Percentiles rank a stretch among this genome's conserved stretches.
These are phyloP conservation scores for Mycena alexandri DNA, from an alignment of 768 basidiomycete genomes.

Conservation along the genomic window DNA sequence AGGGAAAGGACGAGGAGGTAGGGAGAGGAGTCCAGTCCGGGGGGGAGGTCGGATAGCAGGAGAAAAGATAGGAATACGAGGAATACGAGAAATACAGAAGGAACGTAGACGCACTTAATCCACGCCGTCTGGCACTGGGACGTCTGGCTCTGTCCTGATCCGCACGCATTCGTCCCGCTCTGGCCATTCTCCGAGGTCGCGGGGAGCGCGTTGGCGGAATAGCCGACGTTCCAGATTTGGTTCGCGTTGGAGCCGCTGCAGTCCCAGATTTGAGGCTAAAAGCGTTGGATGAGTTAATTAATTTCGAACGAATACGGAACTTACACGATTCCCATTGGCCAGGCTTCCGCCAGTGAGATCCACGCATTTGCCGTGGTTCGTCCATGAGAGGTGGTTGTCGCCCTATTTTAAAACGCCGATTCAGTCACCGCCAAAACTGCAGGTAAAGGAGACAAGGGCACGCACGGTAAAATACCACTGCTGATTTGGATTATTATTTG, in stretches of 20 bases:
- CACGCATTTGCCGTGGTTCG: constrained; percentile 61
- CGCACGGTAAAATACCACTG: constrained; percentile 59
- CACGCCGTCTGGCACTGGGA: constrained; percentile 81
- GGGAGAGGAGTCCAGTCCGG: no score
- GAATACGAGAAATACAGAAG: no score
- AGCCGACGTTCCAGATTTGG: constrained; percentile 68
- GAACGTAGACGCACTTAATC: constrained; percentile 70
- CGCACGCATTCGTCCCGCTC: constrained; percentile 77
- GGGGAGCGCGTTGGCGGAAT: constrained; percentile 57
- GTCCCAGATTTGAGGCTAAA: constrained; percentile 61
- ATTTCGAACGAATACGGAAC: constrained; percentile 25
- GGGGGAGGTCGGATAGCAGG: no score
- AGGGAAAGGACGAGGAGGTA: constrained; percentile 23
- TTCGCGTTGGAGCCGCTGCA: constrained; percentile 58
- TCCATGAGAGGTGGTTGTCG: constrained; percentile 61
- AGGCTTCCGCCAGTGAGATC: constrained; percentile 59
- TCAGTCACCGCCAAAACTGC: background rate
- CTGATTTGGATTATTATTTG: constrained; percentile 56
- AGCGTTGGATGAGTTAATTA: background rate
- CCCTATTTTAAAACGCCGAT: constrained; percentile 34
- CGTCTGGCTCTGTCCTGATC: constrained; percentile 63
- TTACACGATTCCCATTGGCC: constrained; percentile 57
- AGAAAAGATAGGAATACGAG: no score
- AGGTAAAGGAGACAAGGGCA: background rate
- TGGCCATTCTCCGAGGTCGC: constrained; percentile 70